phyloP scores from a whole-genome alignment of 192 early-diverging fungal genomes.

The Entomortierella lignicola region DNA sequence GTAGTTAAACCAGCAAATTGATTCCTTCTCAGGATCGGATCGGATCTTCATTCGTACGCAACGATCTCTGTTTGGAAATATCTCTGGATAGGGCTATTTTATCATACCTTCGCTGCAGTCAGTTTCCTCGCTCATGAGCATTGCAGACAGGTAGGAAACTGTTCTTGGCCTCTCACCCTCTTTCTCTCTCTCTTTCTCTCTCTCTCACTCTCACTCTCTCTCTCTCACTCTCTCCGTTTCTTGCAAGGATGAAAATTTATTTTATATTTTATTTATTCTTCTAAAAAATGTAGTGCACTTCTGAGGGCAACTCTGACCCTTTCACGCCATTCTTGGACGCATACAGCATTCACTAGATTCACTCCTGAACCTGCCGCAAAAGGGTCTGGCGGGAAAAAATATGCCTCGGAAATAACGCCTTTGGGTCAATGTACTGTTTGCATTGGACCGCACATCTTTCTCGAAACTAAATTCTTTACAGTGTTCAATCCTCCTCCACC shows the following conservation, averaged over 20 bases:
- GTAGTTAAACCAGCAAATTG: background rate
- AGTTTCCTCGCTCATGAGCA: too few relatives aligned
- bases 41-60: too few relatives aligned
- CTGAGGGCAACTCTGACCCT: slow-evolving; percentile 28
- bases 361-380: slow-evolving; percentile 30
- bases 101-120: too few relatives aligned
- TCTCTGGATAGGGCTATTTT: too few relatives aligned
- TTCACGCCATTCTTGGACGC: slow-evolving; percentile 36
- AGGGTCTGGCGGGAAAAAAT: slow-evolving; percentile 41
- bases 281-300: slow-evolving; percentile 14
- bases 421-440: slow-evolving; percentile 38
- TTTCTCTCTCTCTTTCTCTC: too few relatives aligned
- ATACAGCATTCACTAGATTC: slow-evolving; percentile 41
- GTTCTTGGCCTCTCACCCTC: too few relatives aligned
- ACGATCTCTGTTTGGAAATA: too few relatives aligned
- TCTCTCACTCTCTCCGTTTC: too few relatives aligned
- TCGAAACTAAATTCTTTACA: slow-evolving; percentile 39
- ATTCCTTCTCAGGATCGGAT: slow-evolving; percentile 8
- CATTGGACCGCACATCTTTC: slow-evolving; percentile 47
- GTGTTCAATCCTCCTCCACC: slow-evolving; percentile 39
- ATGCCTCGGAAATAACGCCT: slow-evolving; percentile 25
- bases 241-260: too few relatives aligned
- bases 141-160: too few relatives aligned
- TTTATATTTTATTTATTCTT: background rate
- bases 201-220: too few relatives aligned